Percentiles rank a stretch among this genome's conserved stretches.
These are phyloP conservation scores for Dendrobium officinale DNA, from an alignment of 106 monocot genomes.

Conservation along the genomic window DNA sequence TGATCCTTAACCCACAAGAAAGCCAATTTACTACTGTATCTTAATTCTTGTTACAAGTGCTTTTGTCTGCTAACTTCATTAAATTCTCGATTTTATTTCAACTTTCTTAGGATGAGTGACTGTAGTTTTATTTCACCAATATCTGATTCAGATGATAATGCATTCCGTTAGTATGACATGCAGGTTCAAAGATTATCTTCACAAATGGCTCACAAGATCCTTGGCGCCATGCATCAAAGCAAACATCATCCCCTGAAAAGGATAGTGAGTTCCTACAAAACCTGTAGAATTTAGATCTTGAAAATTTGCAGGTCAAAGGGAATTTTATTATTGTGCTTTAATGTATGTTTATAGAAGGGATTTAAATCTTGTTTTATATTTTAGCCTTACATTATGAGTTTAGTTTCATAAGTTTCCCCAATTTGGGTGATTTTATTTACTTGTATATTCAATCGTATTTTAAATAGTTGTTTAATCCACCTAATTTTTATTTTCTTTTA, in stretches of 20 bases:
- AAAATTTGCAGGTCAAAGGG: neutral
- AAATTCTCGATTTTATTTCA: neutral
- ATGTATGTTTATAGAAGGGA: neutral
- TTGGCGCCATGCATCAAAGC: slow-evolving; percentile 98
- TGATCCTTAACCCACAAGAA: neutral
- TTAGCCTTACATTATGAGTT: neutral
- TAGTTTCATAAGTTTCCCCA: neutral
- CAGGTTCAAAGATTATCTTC: slow-evolving; percentile 85
- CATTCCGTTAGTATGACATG: neutral
- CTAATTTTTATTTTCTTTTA: too few relatives aligned
- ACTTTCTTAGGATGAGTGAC: neutral
- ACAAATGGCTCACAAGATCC: slow-evolving; percentile 98
- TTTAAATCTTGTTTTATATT: neutral
- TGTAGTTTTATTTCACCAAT: neutral
- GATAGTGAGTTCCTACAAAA: slow-evolving; percentile 40
- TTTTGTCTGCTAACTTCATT: neutral
- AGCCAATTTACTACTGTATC: neutral
- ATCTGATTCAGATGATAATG: neutral
- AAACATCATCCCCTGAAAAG: slow-evolving; percentile 66
- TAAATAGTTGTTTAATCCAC: too few relatives aligned
- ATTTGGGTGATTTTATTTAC: too few relatives aligned
- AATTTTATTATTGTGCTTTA: neutral
- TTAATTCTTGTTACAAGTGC: neutral
- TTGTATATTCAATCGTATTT: too few relatives aligned
- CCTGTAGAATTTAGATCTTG: neutral